Conservation (phyloP, 108 stramenopile genomes). For the Nitzschia putrida region DNA sequence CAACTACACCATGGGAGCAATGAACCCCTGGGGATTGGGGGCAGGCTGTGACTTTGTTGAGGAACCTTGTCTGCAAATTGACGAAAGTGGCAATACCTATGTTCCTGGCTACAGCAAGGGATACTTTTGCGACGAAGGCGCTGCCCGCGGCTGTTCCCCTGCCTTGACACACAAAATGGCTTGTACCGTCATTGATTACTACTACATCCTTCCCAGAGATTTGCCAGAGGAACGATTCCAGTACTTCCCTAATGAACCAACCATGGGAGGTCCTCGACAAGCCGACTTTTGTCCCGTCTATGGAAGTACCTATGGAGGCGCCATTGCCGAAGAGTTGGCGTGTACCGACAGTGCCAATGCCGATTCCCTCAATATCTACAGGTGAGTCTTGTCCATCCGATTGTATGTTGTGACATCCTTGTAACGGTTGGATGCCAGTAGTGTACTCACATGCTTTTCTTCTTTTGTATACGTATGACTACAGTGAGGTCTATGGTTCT, state of each 20-base stretch:
- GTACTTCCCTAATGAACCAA: slow-evolving; percentile 60
- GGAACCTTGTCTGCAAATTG: slow-evolving; percentile 56
- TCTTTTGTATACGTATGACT: not conserved
- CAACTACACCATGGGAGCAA: slow-evolving; percentile 53
- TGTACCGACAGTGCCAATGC: slow-evolving; percentile 59
- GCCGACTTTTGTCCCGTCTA: slow-evolving; percentile 84
- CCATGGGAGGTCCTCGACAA: slow-evolving; percentile 72
- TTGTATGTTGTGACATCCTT: too few relatives aligned
- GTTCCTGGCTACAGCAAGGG: slow-evolving; percentile 65
- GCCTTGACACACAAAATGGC: slow-evolving; percentile 77
- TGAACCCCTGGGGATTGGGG: slow-evolving; percentile 66
- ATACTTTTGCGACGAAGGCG: slow-evolving; percentile 69
- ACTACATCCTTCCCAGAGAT: slow-evolving; percentile 44
- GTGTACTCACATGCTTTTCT: too few relatives aligned
- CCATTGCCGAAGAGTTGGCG: slow-evolving; percentile 59
- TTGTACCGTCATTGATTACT: slow-evolving; percentile 78
- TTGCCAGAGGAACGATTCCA: slow-evolving; percentile 60
- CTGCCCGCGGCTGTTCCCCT: slow-evolving; percentile 66
- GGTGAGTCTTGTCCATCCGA: slow-evolving; percentile 12
- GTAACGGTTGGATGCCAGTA: too few relatives aligned
- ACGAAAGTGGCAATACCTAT: slow-evolving; percentile 33
- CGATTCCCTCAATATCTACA: slow-evolving; percentile 60
- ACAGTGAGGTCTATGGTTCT: slow-evolving; percentile 68
- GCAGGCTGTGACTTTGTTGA: slow-evolving; percentile 82
- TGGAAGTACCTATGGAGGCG: slow-evolving; percentile 66